Evolutionary conservation across 129 eudicot genomes (phyloP).

Genomic region (Chrysanthemum makinoi): DNA sequence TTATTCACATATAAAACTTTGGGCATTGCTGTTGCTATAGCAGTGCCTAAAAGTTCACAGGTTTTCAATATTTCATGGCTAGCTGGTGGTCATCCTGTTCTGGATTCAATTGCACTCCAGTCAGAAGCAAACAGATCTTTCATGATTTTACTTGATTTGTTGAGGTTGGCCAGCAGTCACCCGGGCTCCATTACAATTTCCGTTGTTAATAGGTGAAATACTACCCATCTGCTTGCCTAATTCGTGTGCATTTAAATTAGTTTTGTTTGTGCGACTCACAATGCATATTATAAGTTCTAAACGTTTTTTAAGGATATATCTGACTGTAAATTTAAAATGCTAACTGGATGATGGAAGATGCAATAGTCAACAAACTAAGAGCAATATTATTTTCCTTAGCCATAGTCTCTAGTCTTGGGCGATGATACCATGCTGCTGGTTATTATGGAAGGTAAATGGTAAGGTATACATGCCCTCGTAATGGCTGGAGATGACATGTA

Average conservation of each 20-base stretch:
- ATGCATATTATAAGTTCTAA: not conserved
- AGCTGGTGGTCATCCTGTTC: conserved; percentile 69
- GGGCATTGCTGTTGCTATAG: conserved; percentile 29
- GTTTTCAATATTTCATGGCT: conserved; percentile 67
- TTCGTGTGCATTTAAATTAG: not conserved
- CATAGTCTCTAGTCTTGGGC: conserved; percentile 1
- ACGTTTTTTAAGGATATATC: not conserved
- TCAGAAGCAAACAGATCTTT: conserved; percentile 69
- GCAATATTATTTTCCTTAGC: not conserved
- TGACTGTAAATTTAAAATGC: conserved; percentile 8
- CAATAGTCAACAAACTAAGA: not conserved
- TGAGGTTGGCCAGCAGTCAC: conserved; percentile 49
- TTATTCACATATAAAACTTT: not conserved
- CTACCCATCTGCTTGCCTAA: conserved; percentile 8
- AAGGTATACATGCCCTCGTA: not conserved
- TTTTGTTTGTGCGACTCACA: not conserved
- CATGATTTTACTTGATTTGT: conserved; percentile 51
- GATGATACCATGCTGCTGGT: not conserved
- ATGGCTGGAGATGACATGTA: not conserved
- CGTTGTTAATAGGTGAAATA: conserved; percentile 79
- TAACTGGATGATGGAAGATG: not conserved
- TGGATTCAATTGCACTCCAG: conserved; percentile 53
- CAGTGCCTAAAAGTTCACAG: conserved; percentile 35
- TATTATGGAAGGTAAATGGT: conserved; percentile 12
- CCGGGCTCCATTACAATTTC: conserved; percentile 76